phyloP scores from a whole-genome alignment of 805 yeast species.

The Candida pini region DNA sequence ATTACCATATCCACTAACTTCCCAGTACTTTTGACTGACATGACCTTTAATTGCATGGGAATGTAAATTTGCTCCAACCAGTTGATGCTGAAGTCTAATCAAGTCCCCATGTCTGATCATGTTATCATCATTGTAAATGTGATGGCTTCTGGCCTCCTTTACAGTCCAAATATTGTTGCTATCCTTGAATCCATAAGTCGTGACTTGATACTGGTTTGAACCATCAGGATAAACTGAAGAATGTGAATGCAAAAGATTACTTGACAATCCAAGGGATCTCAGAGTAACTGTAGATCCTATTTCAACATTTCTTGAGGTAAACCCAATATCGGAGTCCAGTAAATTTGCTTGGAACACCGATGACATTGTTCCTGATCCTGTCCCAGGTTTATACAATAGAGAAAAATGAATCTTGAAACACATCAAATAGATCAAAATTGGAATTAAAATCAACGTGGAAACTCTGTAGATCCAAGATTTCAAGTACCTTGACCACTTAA shows the following conservation, averaged over 20 bases:
- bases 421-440: constrained; percentile 59
- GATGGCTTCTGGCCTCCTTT: constrained; percentile 31
- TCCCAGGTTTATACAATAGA: constrained; percentile 72
- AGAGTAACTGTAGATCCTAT: constrained; percentile 54
- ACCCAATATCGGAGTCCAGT: constrained; percentile 54
- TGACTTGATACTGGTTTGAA: constrained; percentile 88
- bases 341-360: constrained; percentile 78
- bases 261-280: constrained; percentile 65
- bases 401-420: constrained; percentile 80
- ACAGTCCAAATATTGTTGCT: constrained; percentile 70
- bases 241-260: constrained; percentile 84
- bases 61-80: constrained; percentile 63
- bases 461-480: constrained; percentile 73
- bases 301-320: constrained; percentile 63
- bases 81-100: constrained; percentile 57
- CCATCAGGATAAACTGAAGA: constrained; percentile 82
- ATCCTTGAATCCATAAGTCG: constrained; percentile 93
- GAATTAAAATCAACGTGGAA: constrained; percentile 61
- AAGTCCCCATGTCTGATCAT: constrained; percentile 52
- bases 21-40: constrained; percentile 41
- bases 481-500: constrained; percentile 40
- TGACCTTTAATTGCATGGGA: constrained; percentile 66
- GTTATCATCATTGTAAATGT: constrained; percentile 9
- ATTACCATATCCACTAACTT: constrained; percentile 73
- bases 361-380: constrained; percentile 66